Base-by-base conservation (phyloP, 2,329 filamentous ascomycete species). In the Colletotrichum sp. region DNA sequence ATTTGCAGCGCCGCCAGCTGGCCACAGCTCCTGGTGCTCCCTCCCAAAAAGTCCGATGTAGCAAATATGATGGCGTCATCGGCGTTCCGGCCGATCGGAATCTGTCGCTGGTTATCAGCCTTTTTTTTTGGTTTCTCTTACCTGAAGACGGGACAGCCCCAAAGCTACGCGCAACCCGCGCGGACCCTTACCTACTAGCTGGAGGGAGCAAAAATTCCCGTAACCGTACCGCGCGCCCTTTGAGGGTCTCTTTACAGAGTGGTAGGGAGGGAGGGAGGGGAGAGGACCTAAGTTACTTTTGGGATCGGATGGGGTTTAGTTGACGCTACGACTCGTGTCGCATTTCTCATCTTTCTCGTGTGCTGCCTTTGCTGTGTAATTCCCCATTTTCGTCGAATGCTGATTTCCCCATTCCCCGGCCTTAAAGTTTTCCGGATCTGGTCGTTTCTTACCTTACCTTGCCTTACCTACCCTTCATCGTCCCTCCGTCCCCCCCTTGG, bases 51-150 rank as follows among this genome's bases (percentile, higher is more conserved):
- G 55, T 67, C 64, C 72, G 67, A 74, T 75, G 26, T 67, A 48
- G 43, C 65, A 63, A 65, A 52, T 30, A 68, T n/a, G 43, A 75
- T 75, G 73, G 73, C 73, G 73, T 75, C 73, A 75, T 75, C 73
- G 64, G 21, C 65, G 64, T 63, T 28, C 57, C 48, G 64, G 43
- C 70, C 73, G 73, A 75, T 75, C 73, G 73, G 58, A 65, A 60
- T 69, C 58, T n/a, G 24, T 73, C 64, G 64, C 70, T 24, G 63
- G 38, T 30, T 73, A 75, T 73, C 73, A 75, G 70, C 55, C 30
- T 34, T 61, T 61, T 32, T 15, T 12, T 32, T 1, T 24, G 12
- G 8, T 43, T 43, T 21, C n/a, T 21, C n/a, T 48, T 7, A 48
- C 43, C 43, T 48, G 43, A 48, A n/a, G 43, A 48, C 18, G n/a